phyloP scores from a whole-genome alignment of 2,329 filamentous ascomycete species.

The Sclerotiophoma versabilis region DNA sequence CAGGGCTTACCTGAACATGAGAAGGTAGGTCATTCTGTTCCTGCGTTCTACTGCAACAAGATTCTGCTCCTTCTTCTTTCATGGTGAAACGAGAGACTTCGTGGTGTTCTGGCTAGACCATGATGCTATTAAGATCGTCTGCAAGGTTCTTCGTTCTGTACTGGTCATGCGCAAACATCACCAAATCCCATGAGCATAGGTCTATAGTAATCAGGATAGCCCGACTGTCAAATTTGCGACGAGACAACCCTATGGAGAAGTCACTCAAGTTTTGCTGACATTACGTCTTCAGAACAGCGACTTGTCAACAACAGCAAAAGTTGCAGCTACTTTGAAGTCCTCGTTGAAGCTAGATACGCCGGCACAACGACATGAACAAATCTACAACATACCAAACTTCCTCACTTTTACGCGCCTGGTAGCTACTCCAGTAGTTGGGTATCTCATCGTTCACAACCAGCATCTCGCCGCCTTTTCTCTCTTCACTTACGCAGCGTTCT shows the following conservation, averaged over 20 bases:
- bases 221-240: too few relatives aligned
- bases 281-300: background rate
- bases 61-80: background rate
- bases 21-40: constrained; percentile 23
- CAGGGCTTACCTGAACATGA: constrained; percentile 4
- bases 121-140: background rate
- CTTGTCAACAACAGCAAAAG: constrained; percentile 25
- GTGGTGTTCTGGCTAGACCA: too few relatives aligned
- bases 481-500: constrained; percentile 91
- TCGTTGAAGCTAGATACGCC: constrained; percentile 32
- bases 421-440: constrained; percentile 84
- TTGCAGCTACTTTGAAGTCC: constrained; percentile 39
- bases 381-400: constrained; percentile 95
- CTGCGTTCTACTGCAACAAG: background rate
- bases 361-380: constrained; percentile 70
- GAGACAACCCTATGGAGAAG: too few relatives aligned
- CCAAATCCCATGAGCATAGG: background rate
- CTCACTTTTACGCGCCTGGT: constrained; percentile 86
- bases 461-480: constrained; percentile 80
- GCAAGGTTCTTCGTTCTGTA: background rate
- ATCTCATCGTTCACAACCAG: constrained; percentile 83
- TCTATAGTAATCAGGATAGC: too few relatives aligned
- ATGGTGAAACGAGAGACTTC: too few relatives aligned
- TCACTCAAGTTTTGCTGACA: constrained; percentile 7
- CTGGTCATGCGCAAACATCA: background rate